Evolutionary conservation across 768 basidiomycete species (phyloP).

Genomic region (Brasilioporus rufonigricans): DNA sequence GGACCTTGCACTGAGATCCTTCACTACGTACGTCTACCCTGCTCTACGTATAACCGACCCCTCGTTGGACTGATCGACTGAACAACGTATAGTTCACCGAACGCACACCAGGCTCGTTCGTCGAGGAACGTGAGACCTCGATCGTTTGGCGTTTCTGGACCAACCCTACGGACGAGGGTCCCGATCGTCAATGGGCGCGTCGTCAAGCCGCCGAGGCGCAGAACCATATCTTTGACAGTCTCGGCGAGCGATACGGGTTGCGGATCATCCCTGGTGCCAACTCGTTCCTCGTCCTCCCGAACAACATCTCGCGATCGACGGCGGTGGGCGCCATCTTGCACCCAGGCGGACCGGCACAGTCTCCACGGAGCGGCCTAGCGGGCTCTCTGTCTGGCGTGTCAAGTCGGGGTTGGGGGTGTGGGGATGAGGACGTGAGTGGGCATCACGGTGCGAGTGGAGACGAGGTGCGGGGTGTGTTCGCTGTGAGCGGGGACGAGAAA

Average conservation of each 20-base stretch:
- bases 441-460: slow-evolving; percentile 32
- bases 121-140: slow-evolving; percentile 81
- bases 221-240: slow-evolving; percentile 88
- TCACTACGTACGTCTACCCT: slow-evolving; percentile 60
- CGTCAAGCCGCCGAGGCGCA: slow-evolving; percentile 89
- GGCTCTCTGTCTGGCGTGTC: slow-evolving; percentile 36
- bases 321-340: slow-evolving; percentile 79
- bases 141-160: slow-evolving; percentile 88
- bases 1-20: slow-evolving; percentile 76
- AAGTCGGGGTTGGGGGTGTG: background rate
- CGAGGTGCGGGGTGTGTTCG: slow-evolving; percentile 59
- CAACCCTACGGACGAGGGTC: slow-evolving; percentile 40
- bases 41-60: too few relatives aligned
- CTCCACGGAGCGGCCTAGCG: slow-evolving; percentile 30
- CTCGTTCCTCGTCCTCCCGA: slow-evolving; percentile 79
- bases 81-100: slow-evolving; percentile 67
- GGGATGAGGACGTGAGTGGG: background rate
- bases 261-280: slow-evolving; percentile 81
- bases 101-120: slow-evolving; percentile 81
- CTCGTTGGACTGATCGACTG: background rate
- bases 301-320: slow-evolving; percentile 79
- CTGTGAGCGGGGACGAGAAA: slow-evolving; percentile 75
- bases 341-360: slow-evolving; percentile 51
- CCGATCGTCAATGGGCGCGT: slow-evolving; percentile 78
- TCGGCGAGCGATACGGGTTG: slow-evolving; percentile 79